phyloP scores from a whole-genome alignment of 257 asterid genomes.

The Leonotis leonurus region DNA sequence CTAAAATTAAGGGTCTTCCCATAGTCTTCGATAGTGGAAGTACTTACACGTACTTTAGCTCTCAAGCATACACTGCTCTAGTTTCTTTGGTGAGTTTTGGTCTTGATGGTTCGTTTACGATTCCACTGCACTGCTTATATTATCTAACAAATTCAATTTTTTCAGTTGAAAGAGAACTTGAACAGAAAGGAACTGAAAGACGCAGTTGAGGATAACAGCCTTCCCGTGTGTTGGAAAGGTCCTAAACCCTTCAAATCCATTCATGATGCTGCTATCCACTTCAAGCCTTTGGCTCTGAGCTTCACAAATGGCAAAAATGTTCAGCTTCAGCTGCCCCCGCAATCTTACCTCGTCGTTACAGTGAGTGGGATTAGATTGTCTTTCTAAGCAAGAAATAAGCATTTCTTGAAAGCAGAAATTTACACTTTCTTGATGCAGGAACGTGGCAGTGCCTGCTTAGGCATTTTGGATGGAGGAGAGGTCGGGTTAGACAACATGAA shows the following conservation, averaged over 20 bases:
- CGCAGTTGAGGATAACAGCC: conserved; percentile 56
- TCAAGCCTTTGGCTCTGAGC: conserved; percentile 62
- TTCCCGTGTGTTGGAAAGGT: conserved; percentile 86
- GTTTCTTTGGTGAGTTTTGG: conserved; percentile 34
- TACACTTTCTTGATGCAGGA: conserved; percentile 36
- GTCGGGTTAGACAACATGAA: conserved; percentile 52
- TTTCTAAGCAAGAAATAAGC: neutral
- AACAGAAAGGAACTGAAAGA: conserved; percentile 33
- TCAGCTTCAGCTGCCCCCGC: conserved; percentile 58
- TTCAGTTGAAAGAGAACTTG: conserved; percentile 45
- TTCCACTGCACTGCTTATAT: neutral
- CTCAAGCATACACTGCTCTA: conserved; percentile 38
- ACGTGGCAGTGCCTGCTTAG: conserved; percentile 76
- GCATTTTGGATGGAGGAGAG: conserved; percentile 73
- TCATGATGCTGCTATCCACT: conserved; percentile 35
- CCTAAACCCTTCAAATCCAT: conserved; percentile 59
- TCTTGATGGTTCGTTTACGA: neutral
- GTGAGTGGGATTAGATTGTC: conserved; percentile 30
- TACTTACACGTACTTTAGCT: conserved; percentile 55
- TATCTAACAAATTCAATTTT: conserved; percentile 4
- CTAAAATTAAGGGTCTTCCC: conserved; percentile 41
- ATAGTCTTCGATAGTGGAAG: conserved; percentile 67
- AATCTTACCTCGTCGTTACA: conserved; percentile 66
- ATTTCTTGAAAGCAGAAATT: neutral
- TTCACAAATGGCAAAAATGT: conserved; percentile 41